phyloP scores from a whole-genome alignment of 768 basidiomycete species.

The Psilocybe subaeruginosa region DNA sequence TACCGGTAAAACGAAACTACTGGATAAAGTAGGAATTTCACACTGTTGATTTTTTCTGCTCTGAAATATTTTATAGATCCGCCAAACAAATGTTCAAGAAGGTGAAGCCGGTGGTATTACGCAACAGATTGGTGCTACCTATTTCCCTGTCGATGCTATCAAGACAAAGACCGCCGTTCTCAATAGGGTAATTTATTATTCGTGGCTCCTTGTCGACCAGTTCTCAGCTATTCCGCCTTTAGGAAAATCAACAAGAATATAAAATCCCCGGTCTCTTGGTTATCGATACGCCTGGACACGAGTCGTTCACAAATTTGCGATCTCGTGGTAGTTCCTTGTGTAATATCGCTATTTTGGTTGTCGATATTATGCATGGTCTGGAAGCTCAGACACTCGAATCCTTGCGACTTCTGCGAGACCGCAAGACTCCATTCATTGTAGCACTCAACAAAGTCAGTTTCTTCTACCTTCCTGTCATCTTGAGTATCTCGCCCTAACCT shows the following conservation, averaged over 20 bases:
- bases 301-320: constrained; percentile 97
- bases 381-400: constrained; percentile 99
- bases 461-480: not conserved
- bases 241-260: constrained; percentile 87
- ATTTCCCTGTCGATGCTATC: constrained; percentile 97
- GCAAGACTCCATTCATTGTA: constrained; percentile 98
- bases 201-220: not conserved
- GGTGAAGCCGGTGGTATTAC: constrained; percentile 99
- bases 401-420: constrained; percentile 84
- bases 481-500: not conserved
- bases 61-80: constrained; percentile 62
- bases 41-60: not conserved
- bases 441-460: constrained; percentile 88
- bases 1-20: constrained; percentile 96
- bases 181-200: constrained; percentile 63
- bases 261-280: constrained; percentile 95
- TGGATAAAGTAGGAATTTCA: constrained; percentile 78
- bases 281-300: constrained; percentile 99
- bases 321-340: constrained; percentile 95
- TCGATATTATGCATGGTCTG: constrained; percentile 99
- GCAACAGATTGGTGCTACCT: constrained; percentile 99
- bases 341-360: constrained; percentile 98
- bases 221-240: constrained; percentile 1
- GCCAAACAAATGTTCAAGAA: constrained; percentile 99
- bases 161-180: constrained; percentile 91